Percentiles rank a stretch among this genome's conserved stretches.
phyloP scores from a whole-genome alignment of 2,329 filamentous ascomycete genomes.

The Beauveria bassiana region DNA sequence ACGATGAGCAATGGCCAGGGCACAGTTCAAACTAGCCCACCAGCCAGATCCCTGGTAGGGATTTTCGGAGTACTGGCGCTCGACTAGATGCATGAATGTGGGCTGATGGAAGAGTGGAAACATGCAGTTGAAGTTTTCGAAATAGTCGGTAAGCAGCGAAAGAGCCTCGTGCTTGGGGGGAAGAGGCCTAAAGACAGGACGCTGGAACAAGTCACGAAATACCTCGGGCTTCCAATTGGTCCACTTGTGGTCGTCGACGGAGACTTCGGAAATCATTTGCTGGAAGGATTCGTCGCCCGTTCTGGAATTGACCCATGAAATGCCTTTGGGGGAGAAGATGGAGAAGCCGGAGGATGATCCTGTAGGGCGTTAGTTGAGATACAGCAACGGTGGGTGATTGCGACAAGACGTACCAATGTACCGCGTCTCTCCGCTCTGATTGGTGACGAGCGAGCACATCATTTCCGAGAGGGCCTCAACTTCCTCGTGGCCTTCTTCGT shows the following conservation, averaged over 20 bases:
- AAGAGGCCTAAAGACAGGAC: conserved; percentile 73
- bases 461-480: conserved; percentile 89
- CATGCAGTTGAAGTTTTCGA: conserved; percentile 99
- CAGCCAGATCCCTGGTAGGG: conserved; percentile 93
- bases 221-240: conserved; percentile 98
- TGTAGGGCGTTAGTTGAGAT: conserved; percentile 27
- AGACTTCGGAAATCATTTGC: conserved; percentile 87
- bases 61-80: conserved; percentile 85
- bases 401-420: conserved; percentile 66
- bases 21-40: conserved; percentile 97
- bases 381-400: background rate
- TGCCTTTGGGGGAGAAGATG: conserved; percentile 96
- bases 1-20: conserved; percentile 85
- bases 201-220: conserved; percentile 84
- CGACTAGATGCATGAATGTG: conserved; percentile 95
- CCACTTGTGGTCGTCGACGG: conserved; percentile 90
- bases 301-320: conserved; percentile 97
- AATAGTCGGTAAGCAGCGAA: conserved; percentile 85
- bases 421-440: conserved; percentile 86
- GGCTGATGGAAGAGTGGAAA: conserved; percentile 96
- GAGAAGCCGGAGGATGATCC: conserved; percentile 96
- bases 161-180: conserved; percentile 82
- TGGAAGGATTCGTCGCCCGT: conserved; percentile 95
- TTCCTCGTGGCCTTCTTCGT: conserved; percentile 35
- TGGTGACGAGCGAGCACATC: conserved; percentile 98